Conservation (phyloP, 371 early-diverging fungal genomes). For the Dichotomocladium elegans region DNA sequence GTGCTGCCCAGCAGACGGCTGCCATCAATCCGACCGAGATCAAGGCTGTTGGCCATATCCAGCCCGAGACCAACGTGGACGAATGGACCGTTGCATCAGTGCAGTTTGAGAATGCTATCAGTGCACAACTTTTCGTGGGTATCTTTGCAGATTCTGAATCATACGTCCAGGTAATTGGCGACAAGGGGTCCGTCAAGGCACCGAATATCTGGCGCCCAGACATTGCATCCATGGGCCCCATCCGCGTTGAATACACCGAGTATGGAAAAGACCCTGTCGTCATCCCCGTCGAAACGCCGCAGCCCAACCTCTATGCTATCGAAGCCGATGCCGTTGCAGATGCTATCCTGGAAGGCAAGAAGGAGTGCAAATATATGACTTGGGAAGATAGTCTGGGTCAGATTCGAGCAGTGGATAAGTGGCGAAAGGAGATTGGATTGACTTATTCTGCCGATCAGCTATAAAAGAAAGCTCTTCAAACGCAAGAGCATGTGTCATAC, state of each 20-base stretch:
- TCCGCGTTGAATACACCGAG: slow-evolving; percentile 23
- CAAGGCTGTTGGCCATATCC: slow-evolving; percentile 36
- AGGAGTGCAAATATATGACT: slow-evolving; percentile 41
- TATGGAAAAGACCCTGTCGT: slow-evolving; percentile 20
- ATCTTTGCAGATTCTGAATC: slow-evolving; percentile 38
- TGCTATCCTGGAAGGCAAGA: slow-evolving; percentile 22
- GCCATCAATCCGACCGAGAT: slow-evolving; percentile 26
- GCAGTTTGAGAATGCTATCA: slow-evolving; percentile 24
- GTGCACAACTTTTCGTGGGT: slow-evolving; percentile 38
- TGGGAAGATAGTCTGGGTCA: slow-evolving; percentile 41
- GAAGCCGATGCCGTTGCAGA: slow-evolving; percentile 45
- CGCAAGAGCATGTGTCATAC: too few relatives aligned
- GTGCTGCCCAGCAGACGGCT: slow-evolving; percentile 13
- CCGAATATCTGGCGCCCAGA: slow-evolving; percentile 45
- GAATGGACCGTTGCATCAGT: slow-evolving; percentile 43
- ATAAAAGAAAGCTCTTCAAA: too few relatives aligned
- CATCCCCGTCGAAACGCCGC: slow-evolving; percentile 21
- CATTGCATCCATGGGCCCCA: slow-evolving; percentile 28
- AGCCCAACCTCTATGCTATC: slow-evolving; percentile 31
- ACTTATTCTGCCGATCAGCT: slow-evolving; percentile 28
- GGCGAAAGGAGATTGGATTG: slow-evolving; percentile 46
- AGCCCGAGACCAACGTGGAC: slow-evolving; percentile 38
- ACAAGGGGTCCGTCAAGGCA: slow-evolving; percentile 27
- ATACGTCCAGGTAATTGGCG: slow-evolving; percentile 32
- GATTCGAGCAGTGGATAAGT: slow-evolving; percentile 35